Base-by-base conservation (phyloP, 345 rosid genomes). In the Gossypium sturtianum region DNA sequence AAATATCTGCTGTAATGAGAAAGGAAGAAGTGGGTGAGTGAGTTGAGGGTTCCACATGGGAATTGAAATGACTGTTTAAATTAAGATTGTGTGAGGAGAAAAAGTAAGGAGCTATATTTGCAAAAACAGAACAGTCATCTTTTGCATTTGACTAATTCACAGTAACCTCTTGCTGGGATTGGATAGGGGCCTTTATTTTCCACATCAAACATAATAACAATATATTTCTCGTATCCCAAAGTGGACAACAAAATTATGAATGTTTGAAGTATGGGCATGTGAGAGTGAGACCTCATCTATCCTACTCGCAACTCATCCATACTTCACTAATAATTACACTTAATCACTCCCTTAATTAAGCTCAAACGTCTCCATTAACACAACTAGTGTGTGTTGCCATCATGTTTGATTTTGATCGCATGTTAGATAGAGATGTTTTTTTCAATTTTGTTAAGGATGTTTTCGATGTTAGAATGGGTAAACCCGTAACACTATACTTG, bases 231-330 rank as follows among this genome's bases (percentile, higher is more conserved):
- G 66, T 49, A 48, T 56, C 62, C 74, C 57, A 10, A 54, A 84
- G 89, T 89, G 90, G 90, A 85, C 82, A 82, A 85, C 89, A 82
- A 63, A 77, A 87, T 89, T 62, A 89, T 89, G 75, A 83, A 74
- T 68, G 79, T 83, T 83, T 82, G 83, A 83, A 85, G 87, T 16
- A 67, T 72, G 60, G 76, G 75, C 89, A 82, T 84, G 87, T 76
- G 84, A 79, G 74, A 72, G 68, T 57, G 62, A 74, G 65, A 23
- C 75, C 62, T 71, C 66, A 41, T n/a, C 41, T 9, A 47, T 47
- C 77, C n/a, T 53, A 12, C 60, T 73, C 75, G 41, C 73, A 80
- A 80, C 81, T 84, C 82, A 10, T 12, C 29, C 1, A 58, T 25
- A 56, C 61, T 56, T 56, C 2, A 9, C 25, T 56, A 20, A 58